Percentiles rank a stretch among this genome's conserved stretches.
phyloP scores from a whole-genome alignment of 805 yeast genomes.

The Kluyveromyces dobzhanskii region DNA sequence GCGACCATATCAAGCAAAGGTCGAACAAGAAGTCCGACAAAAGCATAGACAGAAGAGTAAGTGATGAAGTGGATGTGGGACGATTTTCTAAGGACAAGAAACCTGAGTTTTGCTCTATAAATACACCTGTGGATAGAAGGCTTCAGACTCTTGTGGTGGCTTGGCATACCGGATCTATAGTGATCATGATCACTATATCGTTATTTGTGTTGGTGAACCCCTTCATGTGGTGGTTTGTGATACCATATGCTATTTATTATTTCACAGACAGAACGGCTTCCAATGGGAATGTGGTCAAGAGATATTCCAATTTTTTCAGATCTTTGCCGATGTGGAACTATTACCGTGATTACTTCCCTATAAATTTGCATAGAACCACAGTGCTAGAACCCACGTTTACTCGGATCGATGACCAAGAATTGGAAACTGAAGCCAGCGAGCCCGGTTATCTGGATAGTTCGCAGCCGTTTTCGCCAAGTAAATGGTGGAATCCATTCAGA shows the following conservation, averaged over 20 bases:
- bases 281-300: conserved; percentile 57
- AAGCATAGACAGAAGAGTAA: too few species aligned
- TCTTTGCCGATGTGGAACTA: conserved; percentile 54
- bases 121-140: conserved; percentile 48
- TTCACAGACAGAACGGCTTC: conserved; percentile 57
- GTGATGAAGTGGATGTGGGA: too few species aligned
- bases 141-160: conserved; percentile 60
- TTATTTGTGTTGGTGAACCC: conserved; percentile 53
- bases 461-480: neutral
- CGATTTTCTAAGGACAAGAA: too few species aligned
- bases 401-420: conserved; percentile 20
- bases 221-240: conserved; percentile 55
- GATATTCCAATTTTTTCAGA: conserved; percentile 52
- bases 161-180: conserved; percentile 66
- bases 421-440: conserved; percentile 9
- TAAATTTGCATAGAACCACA: conserved; percentile 55
- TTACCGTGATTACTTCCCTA: conserved; percentile 76
- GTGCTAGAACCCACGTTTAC: conserved; percentile 70
- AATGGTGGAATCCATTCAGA: conserved; percentile 9
- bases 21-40: too few species aligned
- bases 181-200: conserved; percentile 41
- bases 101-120: conserved; percentile 35
- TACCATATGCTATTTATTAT: conserved; percentile 59
- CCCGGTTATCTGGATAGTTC: conserved; percentile 4
- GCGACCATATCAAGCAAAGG: too few species aligned